These are phyloP conservation scores for Periglandula ipomoeae DNA, from an alignment of 2,329 filamentous ascomycete genomes.

Conservation along the genomic window DNA sequence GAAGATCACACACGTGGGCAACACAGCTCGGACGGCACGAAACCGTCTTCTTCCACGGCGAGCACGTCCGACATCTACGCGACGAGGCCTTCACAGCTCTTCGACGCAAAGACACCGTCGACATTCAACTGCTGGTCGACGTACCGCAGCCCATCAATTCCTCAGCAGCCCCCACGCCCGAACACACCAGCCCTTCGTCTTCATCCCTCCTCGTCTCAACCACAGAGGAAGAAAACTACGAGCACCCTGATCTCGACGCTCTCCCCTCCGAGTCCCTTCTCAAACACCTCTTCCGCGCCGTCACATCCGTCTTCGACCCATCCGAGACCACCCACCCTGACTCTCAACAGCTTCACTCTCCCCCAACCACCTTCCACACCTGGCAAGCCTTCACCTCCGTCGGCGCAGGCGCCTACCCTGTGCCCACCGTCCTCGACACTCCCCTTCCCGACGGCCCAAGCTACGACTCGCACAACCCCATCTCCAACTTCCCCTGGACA, in stretches of 20 bases:
- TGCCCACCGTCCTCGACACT: constrained; percentile 57
- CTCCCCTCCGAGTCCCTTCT: constrained; percentile 31
- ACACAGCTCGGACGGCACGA: constrained; percentile 79
- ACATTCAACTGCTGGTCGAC: constrained; percentile 54
- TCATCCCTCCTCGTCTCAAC: constrained; percentile 12
- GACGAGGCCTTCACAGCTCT: constrained; percentile 80
- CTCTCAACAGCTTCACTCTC: constrained; percentile 19
- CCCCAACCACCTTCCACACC: constrained; percentile 33
- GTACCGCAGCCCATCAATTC: constrained; percentile 16
- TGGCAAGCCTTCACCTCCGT: constrained; percentile 44
- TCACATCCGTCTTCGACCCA: constrained; percentile 34
- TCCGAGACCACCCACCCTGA: constrained; percentile 20
- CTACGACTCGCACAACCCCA: constrained; percentile 28
- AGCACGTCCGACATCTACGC: constrained; percentile 64
- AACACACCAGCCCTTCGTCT: not conserved
- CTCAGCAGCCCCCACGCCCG: constrained; percentile 9
- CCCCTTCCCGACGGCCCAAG: constrained; percentile 31
- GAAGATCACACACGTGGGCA: constrained; percentile 72
- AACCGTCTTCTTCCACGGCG: constrained; percentile 68
- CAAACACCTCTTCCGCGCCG: constrained; percentile 36
- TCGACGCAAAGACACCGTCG: constrained; percentile 62
- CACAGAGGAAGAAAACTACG: not conserved
- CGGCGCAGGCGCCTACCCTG: constrained; percentile 53
- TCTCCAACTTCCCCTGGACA: constrained; percentile 53
- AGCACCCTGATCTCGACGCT: not conserved